Conservation (phyloP, 108 stramenopile species). For the Pseudonitzschia multiseries region DNA sequence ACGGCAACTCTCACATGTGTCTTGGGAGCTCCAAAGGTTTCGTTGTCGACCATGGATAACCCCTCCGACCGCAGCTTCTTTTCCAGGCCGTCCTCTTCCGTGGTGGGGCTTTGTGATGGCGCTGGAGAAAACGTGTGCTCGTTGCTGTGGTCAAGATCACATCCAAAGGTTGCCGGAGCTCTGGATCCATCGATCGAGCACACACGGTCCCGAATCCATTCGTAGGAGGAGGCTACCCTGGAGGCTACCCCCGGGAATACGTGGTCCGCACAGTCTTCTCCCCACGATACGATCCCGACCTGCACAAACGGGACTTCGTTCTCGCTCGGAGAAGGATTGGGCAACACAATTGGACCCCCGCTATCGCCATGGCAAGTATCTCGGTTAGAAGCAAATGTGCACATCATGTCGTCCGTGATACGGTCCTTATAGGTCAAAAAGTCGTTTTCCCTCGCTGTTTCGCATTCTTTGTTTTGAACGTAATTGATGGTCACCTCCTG, state of each 20-base stretch:
- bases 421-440: constrained; percentile 20
- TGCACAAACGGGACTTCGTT: constrained; percentile 21
- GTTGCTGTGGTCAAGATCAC: background rate
- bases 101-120: constrained; percentile 6
- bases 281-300: constrained; percentile 54
- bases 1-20: background rate
- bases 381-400: constrained; percentile 27
- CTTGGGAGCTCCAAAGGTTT: background rate
- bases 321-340: background rate
- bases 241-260: constrained; percentile 52
- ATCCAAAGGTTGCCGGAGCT: background rate
- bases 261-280: constrained; percentile 52
- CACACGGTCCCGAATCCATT: constrained; percentile 49
- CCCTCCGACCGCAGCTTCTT: background rate
- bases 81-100: background rate
- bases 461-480: constrained; percentile 5
- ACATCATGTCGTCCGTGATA: constrained; percentile 58
- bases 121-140: constrained; percentile 19
- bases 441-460: background rate
- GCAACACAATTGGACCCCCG: constrained; percentile 38
- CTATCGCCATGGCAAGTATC: constrained; percentile 53
- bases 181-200: constrained; percentile 30
- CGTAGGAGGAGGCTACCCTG: constrained; percentile 33
- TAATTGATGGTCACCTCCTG: constrained; percentile 20
- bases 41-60: background rate